Evolutionary conservation across 2,329 filamentous ascomycete genomes (phyloP).

Genomic region (Zopfia rhizophila): DNA sequence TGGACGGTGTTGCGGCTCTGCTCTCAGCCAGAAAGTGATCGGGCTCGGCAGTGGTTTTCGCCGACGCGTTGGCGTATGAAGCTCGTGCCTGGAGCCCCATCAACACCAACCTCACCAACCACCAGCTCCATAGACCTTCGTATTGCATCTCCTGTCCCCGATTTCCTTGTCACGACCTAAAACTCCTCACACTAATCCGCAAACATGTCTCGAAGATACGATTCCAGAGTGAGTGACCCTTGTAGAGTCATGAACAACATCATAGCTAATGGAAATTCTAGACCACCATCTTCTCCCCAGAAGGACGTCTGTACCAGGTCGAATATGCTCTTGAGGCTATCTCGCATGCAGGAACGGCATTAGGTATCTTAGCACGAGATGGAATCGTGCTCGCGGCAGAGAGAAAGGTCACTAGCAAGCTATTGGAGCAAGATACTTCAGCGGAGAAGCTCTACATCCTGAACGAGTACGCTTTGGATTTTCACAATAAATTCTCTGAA

Average conservation of each 20-base stretch:
- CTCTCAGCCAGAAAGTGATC: slow-evolving; percentile 37
- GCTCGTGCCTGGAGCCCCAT: slow-evolving; percentile 52
- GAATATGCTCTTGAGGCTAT: slow-evolving; percentile 99
- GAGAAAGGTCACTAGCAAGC: slow-evolving; percentile 98
- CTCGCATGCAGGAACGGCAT: slow-evolving; percentile 95
- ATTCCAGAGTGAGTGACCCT: slow-evolving; percentile 80
- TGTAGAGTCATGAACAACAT: slow-evolving; percentile 12
- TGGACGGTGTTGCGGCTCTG: slow-evolving; percentile 28
- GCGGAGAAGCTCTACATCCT: slow-evolving; percentile 99
- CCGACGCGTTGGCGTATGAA: slow-evolving; percentile 46
- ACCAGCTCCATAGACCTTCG: slow-evolving; percentile 34
- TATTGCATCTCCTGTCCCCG: slow-evolving; percentile 15
- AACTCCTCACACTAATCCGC: slow-evolving; percentile 18
- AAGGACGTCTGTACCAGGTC: slow-evolving; percentile 98
- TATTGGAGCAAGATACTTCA: slow-evolving; percentile 98
- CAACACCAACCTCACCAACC: slow-evolving; percentile 35
- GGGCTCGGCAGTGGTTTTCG: slow-evolving; percentile 37
- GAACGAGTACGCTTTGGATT: slow-evolving; percentile 92
- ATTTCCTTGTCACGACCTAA: slow-evolving; percentile 1
- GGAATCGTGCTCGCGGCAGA: slow-evolving; percentile 98
- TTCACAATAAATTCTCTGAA: not conserved
- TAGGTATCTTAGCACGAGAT: slow-evolving; percentile 97
- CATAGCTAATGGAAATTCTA: slow-evolving; percentile 53
- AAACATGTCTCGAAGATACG: slow-evolving; percentile 94
- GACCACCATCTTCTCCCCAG: slow-evolving; percentile 99